Evolutionary conservation across 768 basidiomycete genomes (phyloP).

Genomic region (Tricholoma hemisulphureum): DNA sequence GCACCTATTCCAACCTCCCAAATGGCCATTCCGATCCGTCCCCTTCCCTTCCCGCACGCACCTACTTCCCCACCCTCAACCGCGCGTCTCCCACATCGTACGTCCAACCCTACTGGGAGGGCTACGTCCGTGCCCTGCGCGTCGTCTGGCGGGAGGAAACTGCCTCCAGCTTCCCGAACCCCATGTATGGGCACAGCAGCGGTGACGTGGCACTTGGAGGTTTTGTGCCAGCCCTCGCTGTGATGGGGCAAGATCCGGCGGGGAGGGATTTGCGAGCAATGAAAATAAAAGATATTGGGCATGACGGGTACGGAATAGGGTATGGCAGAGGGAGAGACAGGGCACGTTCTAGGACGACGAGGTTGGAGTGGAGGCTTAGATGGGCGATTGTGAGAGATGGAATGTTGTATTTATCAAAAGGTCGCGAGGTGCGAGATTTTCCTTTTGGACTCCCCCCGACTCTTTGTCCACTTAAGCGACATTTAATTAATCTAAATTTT

Average conservation of each 20-base stretch:
- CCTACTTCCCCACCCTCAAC: slow-evolving; percentile 30
- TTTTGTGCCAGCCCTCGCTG: not conserved
- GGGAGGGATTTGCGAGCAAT: not conserved
- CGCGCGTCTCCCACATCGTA: slow-evolving; percentile 33
- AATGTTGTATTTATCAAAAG: slow-evolving; percentile 50
- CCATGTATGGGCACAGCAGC: slow-evolving; percentile 11
- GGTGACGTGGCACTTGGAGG: slow-evolving; percentile 11
- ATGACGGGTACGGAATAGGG: not conserved
- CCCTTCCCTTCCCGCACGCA: not conserved
- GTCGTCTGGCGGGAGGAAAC: slow-evolving; percentile 32
- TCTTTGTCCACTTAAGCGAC: not conserved
- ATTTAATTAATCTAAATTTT: not conserved
- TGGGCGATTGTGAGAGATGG: slow-evolving; percentile 65
- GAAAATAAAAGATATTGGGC: no score
- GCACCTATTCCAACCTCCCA: not conserved
- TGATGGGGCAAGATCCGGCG: not conserved
- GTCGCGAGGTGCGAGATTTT: slow-evolving; percentile 42
- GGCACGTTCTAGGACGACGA: slow-evolving; percentile 20
- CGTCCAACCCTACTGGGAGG: slow-evolving; percentile 58
- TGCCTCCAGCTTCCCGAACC: not conserved
- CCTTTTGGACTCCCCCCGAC: no score
- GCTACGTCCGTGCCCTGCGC: slow-evolving; percentile 50
- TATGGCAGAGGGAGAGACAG: not conserved
- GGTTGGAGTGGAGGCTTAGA: slow-evolving; percentile 60
- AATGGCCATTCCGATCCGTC: not conserved